Evolutionary conservation across 305 asterid genomes (phyloP).

Genomic region (Fraxinus sp.): DNA sequence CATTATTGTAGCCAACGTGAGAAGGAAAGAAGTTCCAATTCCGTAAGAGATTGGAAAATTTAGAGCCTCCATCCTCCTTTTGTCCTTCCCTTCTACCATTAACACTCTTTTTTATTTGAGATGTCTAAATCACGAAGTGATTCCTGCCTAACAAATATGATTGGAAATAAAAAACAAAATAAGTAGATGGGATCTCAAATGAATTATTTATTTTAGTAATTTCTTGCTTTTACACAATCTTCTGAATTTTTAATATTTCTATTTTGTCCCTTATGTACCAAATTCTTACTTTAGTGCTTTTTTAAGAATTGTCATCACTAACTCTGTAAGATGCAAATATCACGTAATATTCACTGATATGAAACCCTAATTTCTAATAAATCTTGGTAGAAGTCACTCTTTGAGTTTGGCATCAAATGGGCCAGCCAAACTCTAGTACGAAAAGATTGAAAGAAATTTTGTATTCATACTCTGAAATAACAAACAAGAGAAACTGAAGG

Average conservation of each 20-base stretch:
- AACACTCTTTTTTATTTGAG: not conserved
- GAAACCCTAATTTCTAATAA: no score
- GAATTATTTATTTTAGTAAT: not conserved
- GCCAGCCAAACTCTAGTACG: no score
- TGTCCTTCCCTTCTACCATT: not conserved
- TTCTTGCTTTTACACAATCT: not conserved
- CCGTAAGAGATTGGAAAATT: not conserved
- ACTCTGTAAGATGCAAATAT: not conserved
- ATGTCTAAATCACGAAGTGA: not conserved
- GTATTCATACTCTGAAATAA: no score
- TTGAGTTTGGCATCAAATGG: no score
- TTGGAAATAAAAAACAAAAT: not conserved
- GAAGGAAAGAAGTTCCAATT: not conserved
- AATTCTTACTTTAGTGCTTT: not conserved
- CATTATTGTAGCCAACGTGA: not conserved
- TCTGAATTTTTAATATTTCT: not conserved
- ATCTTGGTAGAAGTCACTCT: no score
- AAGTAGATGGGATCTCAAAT: not conserved
- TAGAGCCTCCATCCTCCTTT: not conserved
- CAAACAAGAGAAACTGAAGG: no score
- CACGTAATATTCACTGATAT: not conserved
- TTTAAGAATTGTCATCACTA: not conserved
- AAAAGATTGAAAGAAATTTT: no score
- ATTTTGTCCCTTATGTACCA: not conserved
- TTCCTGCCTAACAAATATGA: not conserved